Conservation (phyloP, 371 early-diverging fungal species). For the Polyrhizophydium stewartii region DNA sequence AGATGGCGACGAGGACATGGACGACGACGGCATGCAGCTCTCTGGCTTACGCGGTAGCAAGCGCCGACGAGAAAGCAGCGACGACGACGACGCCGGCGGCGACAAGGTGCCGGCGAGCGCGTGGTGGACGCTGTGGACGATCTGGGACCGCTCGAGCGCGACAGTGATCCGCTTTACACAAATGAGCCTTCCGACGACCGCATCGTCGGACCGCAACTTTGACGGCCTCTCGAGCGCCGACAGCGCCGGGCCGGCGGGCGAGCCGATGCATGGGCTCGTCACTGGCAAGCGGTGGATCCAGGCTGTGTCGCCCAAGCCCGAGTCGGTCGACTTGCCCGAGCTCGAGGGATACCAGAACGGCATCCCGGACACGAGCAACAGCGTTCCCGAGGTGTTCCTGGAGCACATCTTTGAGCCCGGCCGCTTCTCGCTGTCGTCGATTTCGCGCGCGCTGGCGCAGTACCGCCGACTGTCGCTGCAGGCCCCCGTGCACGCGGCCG, state of each 20-base stretch:
- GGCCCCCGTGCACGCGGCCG: not conserved
- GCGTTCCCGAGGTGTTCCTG: not conserved
- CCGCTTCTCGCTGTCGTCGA: constrained; percentile 4
- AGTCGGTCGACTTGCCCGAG: not conserved
- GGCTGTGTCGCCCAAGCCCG: not conserved
- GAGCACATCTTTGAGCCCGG: constrained; percentile 8
- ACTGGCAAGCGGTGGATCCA: constrained; percentile 2
- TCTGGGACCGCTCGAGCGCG: not conserved
- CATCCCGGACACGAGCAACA: not conserved
- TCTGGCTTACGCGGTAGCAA: too few relatives aligned
- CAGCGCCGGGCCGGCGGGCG: not conserved
- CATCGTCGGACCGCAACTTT: not conserved
- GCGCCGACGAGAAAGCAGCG: not conserved
- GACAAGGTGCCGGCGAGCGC: not conserved
- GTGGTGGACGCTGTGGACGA: constrained; percentile 3
- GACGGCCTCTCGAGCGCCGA: not conserved
- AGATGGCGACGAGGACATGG: not conserved
- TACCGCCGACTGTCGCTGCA: not conserved
- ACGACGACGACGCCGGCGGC: not conserved
- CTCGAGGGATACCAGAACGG: not conserved
- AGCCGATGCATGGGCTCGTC: not conserved
- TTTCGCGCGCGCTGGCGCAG: not conserved
- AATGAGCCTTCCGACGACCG: not conserved
- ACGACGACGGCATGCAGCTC: not conserved
- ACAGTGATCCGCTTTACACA: constrained; percentile 1